A percentile compares a stretch with the other conserved stretches of the same genome.
These are phyloP conservation scores for Globisporangium nagaii DNA, from an alignment of 352 stramenopile species.

Conservation along the genomic window DNA sequence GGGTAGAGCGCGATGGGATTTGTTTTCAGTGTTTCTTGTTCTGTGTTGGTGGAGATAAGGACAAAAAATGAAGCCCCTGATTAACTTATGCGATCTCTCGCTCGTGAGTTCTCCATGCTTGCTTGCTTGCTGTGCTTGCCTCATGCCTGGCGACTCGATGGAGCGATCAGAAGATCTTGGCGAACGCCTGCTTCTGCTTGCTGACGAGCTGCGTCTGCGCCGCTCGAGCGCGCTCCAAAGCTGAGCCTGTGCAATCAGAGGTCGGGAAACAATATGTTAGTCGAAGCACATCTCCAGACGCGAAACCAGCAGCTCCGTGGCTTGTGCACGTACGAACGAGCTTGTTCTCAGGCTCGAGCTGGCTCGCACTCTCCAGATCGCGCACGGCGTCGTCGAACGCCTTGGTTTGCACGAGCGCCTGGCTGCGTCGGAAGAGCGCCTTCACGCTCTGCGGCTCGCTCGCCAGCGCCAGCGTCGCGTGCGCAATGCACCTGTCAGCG, in stretches of 20 bases:
- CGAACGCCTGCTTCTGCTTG: constrained; percentile 39
- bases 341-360: constrained; percentile 39
- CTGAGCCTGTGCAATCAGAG: constrained; percentile 9
- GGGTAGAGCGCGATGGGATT: too few relatives aligned
- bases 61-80: too few relatives aligned
- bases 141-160: not conserved
- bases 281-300: not conserved
- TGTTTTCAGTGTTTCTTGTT: too few relatives aligned
- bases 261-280: not conserved
- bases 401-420: constrained; percentile 49
- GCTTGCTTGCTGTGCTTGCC: not conserved
- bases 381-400: constrained; percentile 46
- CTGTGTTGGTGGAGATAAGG: too few relatives aligned
- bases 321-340: constrained; percentile 25
- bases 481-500: constrained; percentile 36
- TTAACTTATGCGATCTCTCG: too few relatives aligned
- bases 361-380: constrained; percentile 35
- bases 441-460: constrained; percentile 47
- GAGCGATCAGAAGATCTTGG: constrained; percentile 20
- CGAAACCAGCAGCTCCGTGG: not conserved
- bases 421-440: constrained; percentile 57
- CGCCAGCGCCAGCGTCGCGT: constrained; percentile 40
- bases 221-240: constrained; percentile 17
- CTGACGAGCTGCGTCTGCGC: constrained; percentile 27
- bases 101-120: not conserved